Percentiles rank a stretch among this genome's conserved stretches.
These are phyloP conservation scores for Apiotrichum gamsii DNA, from an alignment of 1,284 basidiomycete species.

Conservation along the genomic window DNA sequence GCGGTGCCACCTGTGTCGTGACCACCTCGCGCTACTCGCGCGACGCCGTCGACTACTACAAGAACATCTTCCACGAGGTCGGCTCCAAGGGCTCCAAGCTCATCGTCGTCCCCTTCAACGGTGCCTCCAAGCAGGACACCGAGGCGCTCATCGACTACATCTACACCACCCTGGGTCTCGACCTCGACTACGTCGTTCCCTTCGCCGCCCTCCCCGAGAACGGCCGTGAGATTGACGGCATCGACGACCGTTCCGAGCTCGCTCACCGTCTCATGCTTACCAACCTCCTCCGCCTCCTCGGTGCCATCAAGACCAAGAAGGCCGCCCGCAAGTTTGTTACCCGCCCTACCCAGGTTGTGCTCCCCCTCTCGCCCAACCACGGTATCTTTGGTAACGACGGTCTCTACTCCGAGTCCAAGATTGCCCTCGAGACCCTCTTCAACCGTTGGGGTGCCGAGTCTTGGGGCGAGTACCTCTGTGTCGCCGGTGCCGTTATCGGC, in stretches of 20 bases:
- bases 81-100: slow-evolving; percentile 91
- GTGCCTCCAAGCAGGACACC: slow-evolving; percentile 89
- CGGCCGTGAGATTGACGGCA: slow-evolving; percentile 90
- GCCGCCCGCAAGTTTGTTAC: slow-evolving; percentile 93
- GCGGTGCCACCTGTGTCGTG: slow-evolving; percentile 92
- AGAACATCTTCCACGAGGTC: slow-evolving; percentile 92
- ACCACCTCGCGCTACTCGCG: slow-evolving; percentile 94
- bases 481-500: slow-evolving; percentile 96
- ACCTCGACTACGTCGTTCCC: slow-evolving; percentile 95
- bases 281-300: slow-evolving; percentile 89
- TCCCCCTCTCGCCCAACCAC: slow-evolving; percentile 95
- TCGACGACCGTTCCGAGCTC: slow-evolving; percentile 96
- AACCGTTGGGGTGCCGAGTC: slow-evolving; percentile 97
- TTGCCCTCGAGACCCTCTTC: slow-evolving; percentile 94
- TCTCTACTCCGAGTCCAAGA: slow-evolving; percentile 96
- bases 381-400: slow-evolving; percentile 97
- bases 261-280: slow-evolving; percentile 94
- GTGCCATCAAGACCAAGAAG: slow-evolving; percentile 96
- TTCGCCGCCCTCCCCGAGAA: slow-evolving; percentile 99
- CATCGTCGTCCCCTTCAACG: slow-evolving; percentile 97
- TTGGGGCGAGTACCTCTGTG: slow-evolving; percentile 97
- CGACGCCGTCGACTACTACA: slow-evolving; percentile 94
- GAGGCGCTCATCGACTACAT: slow-evolving; percentile 97
- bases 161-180: slow-evolving; percentile 86
- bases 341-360: slow-evolving; percentile 93